Base-by-base conservation (phyloP, 345 rosid genomes). In the Sisymbrium irio region DNA sequence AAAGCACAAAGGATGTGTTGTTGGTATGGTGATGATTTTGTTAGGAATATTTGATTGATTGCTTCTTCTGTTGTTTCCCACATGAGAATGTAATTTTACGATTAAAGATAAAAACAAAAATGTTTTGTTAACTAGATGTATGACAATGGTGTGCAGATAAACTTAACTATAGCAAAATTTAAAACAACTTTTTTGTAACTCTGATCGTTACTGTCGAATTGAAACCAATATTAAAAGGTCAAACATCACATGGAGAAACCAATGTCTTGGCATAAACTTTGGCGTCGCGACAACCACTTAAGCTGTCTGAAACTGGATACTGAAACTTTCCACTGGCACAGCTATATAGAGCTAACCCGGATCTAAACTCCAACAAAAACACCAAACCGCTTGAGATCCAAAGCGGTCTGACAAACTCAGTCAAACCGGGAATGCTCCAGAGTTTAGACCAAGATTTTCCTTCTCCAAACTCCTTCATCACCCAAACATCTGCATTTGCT, bases 331-430 rank as follows among this genome's bases (percentile, higher is more conserved):
- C 78, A 62, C 15, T 67, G 27, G 9, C 14, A 62, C 61, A 42
- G 59, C 46, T 40, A 33, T 78, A 78, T 6, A 78, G 70, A 73
- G 77, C 78, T 55, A 78, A 73, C 36, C 81, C 81, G 44, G 75
- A 72, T 62, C 78, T 78, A 36, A 73, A 72, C 62, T 78, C 81
- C 67, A 81, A 15, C 9, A 78, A 49, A 69, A 76, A 53, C 32
- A 75, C 68, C 5, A 59, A 74, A 51, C 56, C 55, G 2, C 19
- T 66, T 22, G 82, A 83, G 44, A 62, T 68, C 78, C 78, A 70
- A 4, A 57, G 18, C 9, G 72, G 79, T 36, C 57, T 5, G 59
- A 50, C 61, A 73, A 61, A 73, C 1, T 78, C 78, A 19, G 65
- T 73, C 3, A 78, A 67, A 18, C 68, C 49, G 3, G 73, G 71